Evolutionary conservation across 1,284 basidiomycete species (phyloP), one percentile per base, ranked within the genome.

Genomic region (Cystobasidiaceae sp.): DNA sequence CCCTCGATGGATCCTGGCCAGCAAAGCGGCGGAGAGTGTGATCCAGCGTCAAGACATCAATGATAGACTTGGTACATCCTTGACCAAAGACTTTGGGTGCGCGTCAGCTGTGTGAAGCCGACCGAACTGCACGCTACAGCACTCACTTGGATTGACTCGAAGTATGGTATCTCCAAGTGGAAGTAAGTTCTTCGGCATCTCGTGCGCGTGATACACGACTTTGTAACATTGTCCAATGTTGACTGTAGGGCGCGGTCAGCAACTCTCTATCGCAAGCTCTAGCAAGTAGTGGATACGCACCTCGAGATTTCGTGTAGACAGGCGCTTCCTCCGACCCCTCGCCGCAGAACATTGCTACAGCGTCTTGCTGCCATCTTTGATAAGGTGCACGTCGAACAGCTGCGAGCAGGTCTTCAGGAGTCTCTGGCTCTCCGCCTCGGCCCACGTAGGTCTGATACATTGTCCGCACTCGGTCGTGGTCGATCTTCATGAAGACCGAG

Each of bases 391-490:
- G 30, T 21, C 50, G 23, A 19, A 46, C 43, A 17, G 34, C 28
- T 23, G 34, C 52, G 4, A 46, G 41, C 15, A 64, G 32, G n/a
- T 64, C 61, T 51, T 64, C 49, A 6, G 49, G 46, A 11, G 61
- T 54, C n/a, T 64, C 50, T 7, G 61, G 61, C 17, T 64, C 61
- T 46, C 49, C 50, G 27, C 50, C 49, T 19, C 52, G 50, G n/a
- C 61, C 61, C 6, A 51, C 49, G 28, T 55, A 64, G 5, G 61
- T 64, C 37, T 64, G 61, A 48, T 55, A 64, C 61, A 64, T 64
- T 1, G 61, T 64, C 15, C 61, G 50, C 19, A 64, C 61, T n/a
- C 50, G 23, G 34, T 55, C 61, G 28, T 64, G 21, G 25, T 64
- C 61, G 27, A 64, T 64, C 33, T 57, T 52, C 61, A 64, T 46